phyloP scores from a whole-genome alignment of 2,329 filamentous ascomycete species.

The Tolypocladium guangdongense region DNA sequence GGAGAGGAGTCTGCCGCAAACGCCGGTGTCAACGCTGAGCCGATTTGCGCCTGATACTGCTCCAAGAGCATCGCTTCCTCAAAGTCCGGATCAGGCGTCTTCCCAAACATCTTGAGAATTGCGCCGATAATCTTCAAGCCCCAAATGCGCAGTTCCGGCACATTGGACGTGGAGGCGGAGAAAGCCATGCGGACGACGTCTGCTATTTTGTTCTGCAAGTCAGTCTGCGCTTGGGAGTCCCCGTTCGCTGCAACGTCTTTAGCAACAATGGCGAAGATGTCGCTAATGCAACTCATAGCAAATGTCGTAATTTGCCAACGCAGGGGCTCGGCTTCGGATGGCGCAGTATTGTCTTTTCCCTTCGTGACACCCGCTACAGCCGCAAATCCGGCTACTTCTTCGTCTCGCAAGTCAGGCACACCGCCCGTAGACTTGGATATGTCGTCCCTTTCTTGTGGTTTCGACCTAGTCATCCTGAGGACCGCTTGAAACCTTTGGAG shows the following conservation, averaged over 20 bases:
- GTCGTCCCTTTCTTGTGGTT: constrained; percentile 42
- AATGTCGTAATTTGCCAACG: constrained; percentile 95
- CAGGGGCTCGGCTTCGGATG: constrained; percentile 69
- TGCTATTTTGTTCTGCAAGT: constrained; percentile 72
- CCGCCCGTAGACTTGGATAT: constrained; percentile 34
- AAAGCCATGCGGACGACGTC: constrained; percentile 96
- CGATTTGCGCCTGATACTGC: constrained; percentile 97
- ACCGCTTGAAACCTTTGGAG: constrained; percentile 80
- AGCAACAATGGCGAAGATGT: constrained; percentile 67
- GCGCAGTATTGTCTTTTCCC: constrained; percentile 38
- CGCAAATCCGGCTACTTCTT: constrained; percentile 93
- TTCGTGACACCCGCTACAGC: constrained; percentile 53
- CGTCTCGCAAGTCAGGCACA: constrained; percentile 77
- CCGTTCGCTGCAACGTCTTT: constrained; percentile 72
- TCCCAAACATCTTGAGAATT: constrained; percentile 90
- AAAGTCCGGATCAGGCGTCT: constrained; percentile 91
- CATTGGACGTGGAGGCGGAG: constrained; percentile 88
- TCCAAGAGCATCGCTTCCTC: constrained; percentile 93
- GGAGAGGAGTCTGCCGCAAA: constrained; percentile 94
- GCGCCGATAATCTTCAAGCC: constrained; percentile 91
- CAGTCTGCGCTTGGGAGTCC: constrained; percentile 65
- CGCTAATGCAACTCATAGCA: constrained; percentile 78
- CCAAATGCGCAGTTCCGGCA: constrained; percentile 80
- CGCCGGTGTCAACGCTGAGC: constrained; percentile 88
- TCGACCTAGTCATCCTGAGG: constrained; percentile 74